Percentiles rank a stretch among this genome's conserved stretches.
phyloP scores from a whole-genome alignment of 345 rosid species.

The Salix arbutifolia region DNA sequence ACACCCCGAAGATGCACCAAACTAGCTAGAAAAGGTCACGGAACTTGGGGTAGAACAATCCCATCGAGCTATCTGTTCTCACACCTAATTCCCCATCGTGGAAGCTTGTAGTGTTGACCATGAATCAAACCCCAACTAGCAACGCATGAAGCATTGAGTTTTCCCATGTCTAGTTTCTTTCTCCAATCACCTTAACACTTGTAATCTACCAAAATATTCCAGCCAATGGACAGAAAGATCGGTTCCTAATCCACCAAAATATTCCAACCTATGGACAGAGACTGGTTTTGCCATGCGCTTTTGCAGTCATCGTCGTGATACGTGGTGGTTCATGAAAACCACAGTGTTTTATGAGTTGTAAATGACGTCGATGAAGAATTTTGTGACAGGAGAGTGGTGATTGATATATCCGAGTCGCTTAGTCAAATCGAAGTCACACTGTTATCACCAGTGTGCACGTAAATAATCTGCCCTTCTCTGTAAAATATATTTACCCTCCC shows the following conservation, averaged over 20 bases:
- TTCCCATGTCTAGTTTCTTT: neutral
- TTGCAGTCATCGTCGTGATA: slow-evolving; percentile 5
- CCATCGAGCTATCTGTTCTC: neutral
- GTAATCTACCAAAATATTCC: neutral
- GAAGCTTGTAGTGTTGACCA: neutral
- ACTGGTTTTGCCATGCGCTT: neutral
- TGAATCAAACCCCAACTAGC: neutral
- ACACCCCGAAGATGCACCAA: neutral
- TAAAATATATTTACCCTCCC: neutral
- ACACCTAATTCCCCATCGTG: slow-evolving; percentile 1
- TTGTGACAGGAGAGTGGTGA: neutral
- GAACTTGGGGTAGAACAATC: neutral
- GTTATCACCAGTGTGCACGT: slow-evolving; percentile 26
- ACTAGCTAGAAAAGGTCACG: neutral
- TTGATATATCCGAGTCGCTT: slow-evolving; percentile 17
- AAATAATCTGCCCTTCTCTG: slow-evolving; percentile 20
- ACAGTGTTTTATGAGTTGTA: neutral
- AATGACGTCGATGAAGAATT: slow-evolving; percentile 1
- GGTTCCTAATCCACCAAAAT: neutral
- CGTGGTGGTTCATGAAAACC: slow-evolving; percentile 20
- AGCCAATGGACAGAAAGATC: neutral
- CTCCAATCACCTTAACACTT: slow-evolving; percentile 4
- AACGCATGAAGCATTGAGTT: neutral
- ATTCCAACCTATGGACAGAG: neutral
- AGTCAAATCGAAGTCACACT: slow-evolving; percentile 30